phyloP scores from a whole-genome alignment of 208 protist species.

The Trypanosoma rangeli region DNA sequence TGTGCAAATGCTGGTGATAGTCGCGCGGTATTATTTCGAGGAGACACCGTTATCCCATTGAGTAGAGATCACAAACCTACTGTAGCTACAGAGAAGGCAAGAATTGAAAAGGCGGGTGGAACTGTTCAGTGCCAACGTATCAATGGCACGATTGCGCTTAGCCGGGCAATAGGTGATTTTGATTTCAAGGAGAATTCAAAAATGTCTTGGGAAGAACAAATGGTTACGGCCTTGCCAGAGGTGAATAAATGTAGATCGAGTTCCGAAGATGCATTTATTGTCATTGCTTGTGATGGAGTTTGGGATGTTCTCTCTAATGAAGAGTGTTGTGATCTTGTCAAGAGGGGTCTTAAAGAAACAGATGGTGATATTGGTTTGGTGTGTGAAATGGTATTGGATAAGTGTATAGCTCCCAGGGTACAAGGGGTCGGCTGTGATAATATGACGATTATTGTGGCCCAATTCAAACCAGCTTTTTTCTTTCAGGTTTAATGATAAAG shows the following conservation, averaged over 20 bases:
- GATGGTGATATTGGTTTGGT: constrained; percentile 61
- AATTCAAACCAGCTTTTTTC: no score
- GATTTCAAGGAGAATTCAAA: constrained; percentile 83
- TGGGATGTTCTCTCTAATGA: constrained; percentile 92
- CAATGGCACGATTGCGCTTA: constrained; percentile 92
- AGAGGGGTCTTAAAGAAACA: constrained; percentile 38
- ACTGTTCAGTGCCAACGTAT: constrained; percentile 86
- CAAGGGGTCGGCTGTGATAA: constrained; percentile 60
- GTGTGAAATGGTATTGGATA: constrained; percentile 70
- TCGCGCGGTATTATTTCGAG: constrained; percentile 82
- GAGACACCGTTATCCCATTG: constrained; percentile 62
- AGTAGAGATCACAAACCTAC: constrained; percentile 92
- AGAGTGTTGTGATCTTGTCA: constrained; percentile 62
- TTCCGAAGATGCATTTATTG: constrained; percentile 79
- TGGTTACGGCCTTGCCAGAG: constrained; percentile 83
- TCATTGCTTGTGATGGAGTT: constrained; percentile 93
- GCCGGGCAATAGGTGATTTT: constrained; percentile 93
- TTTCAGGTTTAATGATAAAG: no score
- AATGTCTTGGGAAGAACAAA: constrained; percentile 63
- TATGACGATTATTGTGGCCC: constrained; percentile 88
- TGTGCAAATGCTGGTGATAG: constrained; percentile 93
- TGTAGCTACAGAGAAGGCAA: constrained; percentile 55
- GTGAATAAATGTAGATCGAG: constrained; percentile 37
- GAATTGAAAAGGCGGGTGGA: constrained; percentile 87
- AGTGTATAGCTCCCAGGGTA: constrained; percentile 58